Evolutionary conservation across 495 filamentous ascomycete species (phyloP).

Genomic region (Penicillium atrosanguineum): DNA sequence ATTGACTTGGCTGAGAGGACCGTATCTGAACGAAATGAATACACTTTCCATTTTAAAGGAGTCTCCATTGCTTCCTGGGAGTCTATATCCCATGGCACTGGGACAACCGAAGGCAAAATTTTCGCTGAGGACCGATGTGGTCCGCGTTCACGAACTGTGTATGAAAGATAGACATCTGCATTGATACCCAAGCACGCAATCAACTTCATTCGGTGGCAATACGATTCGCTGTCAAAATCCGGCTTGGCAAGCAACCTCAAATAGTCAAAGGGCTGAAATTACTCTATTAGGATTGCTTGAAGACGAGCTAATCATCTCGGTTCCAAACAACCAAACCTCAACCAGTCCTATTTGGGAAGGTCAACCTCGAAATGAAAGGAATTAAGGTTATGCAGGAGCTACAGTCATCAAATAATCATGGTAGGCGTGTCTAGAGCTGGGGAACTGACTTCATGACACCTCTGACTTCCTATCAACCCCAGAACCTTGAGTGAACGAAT

Average conservation of each 20-base stretch:
- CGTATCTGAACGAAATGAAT: conserved; percentile 2
- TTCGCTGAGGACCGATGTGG: neutral
- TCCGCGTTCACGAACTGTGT: neutral
- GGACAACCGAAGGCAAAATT: neutral
- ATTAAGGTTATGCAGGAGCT: neutral
- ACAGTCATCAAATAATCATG: neutral
- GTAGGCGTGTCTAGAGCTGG: neutral
- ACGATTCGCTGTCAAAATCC: neutral
- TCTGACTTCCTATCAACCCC: neutral
- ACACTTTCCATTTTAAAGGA: conserved; percentile 32
- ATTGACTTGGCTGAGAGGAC: neutral
- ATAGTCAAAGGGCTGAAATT: neutral
- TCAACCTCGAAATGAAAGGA: neutral
- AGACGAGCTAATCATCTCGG: neutral
- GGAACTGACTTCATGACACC: neutral
- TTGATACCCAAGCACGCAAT: neutral
- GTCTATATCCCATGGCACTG: neutral
- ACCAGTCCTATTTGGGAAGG: neutral
- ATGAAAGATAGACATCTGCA: conserved; percentile 1
- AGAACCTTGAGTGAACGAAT: neutral
- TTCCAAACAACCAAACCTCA: neutral
- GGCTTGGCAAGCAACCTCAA: neutral
- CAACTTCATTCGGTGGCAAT: neutral
- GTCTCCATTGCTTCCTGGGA: conserved; percentile 34
- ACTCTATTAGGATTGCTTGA: too few species aligned